Base-by-base conservation (phyloP, 495 filamentous ascomycete genomes). In the Penicillium salamii region DNA sequence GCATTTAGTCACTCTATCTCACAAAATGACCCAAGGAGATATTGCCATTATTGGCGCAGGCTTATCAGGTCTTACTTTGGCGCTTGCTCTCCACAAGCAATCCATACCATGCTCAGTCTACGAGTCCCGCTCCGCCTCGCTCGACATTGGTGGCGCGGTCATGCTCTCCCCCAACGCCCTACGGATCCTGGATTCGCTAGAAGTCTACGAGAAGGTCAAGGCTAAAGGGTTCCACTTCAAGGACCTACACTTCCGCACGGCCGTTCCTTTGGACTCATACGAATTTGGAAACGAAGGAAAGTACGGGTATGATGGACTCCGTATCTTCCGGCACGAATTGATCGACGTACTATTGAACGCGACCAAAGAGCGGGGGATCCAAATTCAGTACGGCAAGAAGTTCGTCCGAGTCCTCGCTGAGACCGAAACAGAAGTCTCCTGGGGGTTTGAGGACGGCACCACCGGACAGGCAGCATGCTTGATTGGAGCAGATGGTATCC, bases 101-200 rank as follows among this genome's bases (percentile, higher is more conserved):
- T 47, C 49, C 9, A 76, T 77, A 29, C 55, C 63, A 18, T 67
- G 61, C 47, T 74, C 62, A 8, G 52, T 81, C 37, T 81, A 75
- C 54, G 77, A 79, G 41, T 53, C 61, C 13, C 68, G 73, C 17
- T 33, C 55, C 7, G 66, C 63, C 0, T 57, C 61, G 12, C 58
- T 61, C 23, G 59, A 63, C 33, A 60, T 69, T 34, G 76, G 71
- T 7, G 78, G 79, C 3, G 78, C 74, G 5, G 58, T 81, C 36
- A 77, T 75, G 71, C 70, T 80, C 28, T 76, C 73, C 0, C 72
- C 78, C 36, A 80, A 81, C 41, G 75, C 74, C 4, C 60, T 80
- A 9, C 69, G 66, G 14, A 57, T 79, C 18, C 68, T 81, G 5
- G 72, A 81, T 35, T 34, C 41, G 7, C 35, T 79, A 0, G 74